Evolutionary conservation across 106 monocot genomes (phyloP), one percentile per base, ranked within the genome.

Genomic region (Phalaenopsis equestris): DNA sequence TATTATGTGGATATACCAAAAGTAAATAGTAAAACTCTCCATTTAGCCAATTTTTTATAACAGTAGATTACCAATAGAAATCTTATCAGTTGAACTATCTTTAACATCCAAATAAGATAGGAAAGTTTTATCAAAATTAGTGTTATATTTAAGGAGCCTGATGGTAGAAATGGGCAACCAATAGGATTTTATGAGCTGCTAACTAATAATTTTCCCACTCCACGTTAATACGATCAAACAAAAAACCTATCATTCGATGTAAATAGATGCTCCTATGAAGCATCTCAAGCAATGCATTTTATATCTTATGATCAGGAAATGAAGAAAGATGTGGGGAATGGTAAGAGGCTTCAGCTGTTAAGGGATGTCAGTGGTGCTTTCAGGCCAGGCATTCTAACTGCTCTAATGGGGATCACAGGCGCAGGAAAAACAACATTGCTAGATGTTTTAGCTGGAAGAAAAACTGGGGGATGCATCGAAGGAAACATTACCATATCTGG

Each of bases 1-100:
- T 98, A 98, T 79, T 94, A 86, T 68, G 94, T 98, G 19, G 94
- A 94, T 80, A 90, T 92, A 84, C 92, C 97, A 21, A 43, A 55
- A 78, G 97, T 98, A 86, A 97, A 38, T 83, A 38, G 6, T 64
- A 30, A 30, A 30, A 30, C 30, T 30, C 42, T 46, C 16, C n/a
- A 45, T 10, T 55, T 41, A 42, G 4, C 15, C 38, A 38, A 36
- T 1, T 67, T 70, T 70, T 70, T 38, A 38, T 70, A 15, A 39
- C 12, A 36, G 15, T 38, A 3, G 14, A 39, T 70, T 41, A 15
- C 36, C 15, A 12, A 38, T 2, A 38, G 14, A 70, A 9, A 70
- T 39, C 70, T 36, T 39, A 12, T 39, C 38, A 38, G 36, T 70
- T 14, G 39, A 37, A 70, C 14, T 14, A 70, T 70, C 70, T 36